phyloP scores from a whole-genome alignment of 2,329 filamentous ascomycete genomes.

The Pseudofabraea citricarpa region DNA sequence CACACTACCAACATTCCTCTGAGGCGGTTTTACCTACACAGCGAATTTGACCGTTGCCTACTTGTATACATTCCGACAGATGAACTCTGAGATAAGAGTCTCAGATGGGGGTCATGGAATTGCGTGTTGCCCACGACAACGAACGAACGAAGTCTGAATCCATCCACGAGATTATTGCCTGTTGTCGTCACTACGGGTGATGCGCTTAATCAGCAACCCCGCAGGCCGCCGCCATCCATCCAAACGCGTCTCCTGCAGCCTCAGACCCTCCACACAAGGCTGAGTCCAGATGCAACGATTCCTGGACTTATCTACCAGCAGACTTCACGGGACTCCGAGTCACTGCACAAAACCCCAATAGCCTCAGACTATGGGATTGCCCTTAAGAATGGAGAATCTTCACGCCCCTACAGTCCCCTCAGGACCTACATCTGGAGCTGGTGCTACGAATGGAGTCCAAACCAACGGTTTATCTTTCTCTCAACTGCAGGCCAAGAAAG shows the following conservation, averaged over 20 bases:
- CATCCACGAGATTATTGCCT: too few species aligned
- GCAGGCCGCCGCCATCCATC: background rate
- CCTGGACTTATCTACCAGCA: background rate
- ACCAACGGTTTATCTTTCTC: slow-evolving; percentile 62
- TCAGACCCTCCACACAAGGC: slow-evolving; percentile 19
- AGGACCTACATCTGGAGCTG: slow-evolving; percentile 63
- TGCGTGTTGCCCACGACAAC: slow-evolving; percentile 15
- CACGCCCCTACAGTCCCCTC: slow-evolving; percentile 71
- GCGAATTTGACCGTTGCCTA: too few species aligned
- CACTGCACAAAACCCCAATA: background rate
- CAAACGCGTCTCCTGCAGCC: slow-evolving; percentile 11
- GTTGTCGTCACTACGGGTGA: too few species aligned
- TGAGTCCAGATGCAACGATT: too few species aligned
- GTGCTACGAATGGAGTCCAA: slow-evolving; percentile 54
- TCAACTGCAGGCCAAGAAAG: slow-evolving; percentile 81
- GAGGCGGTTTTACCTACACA: too few species aligned
- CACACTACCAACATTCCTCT: too few species aligned
- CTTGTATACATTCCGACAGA: too few species aligned
- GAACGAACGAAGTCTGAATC: slow-evolving; percentile 7
- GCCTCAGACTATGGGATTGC: slow-evolving; percentile 20
- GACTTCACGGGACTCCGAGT: background rate
- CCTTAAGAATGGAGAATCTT: slow-evolving; percentile 54
- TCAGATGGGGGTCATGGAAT: too few species aligned
- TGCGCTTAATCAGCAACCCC: too few species aligned
- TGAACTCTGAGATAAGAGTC: too few species aligned